Evolutionary conservation across 169 alveolate genomes (phyloP), one percentile per base, ranked within the genome.

Genomic region (Babesia bovis): DNA sequence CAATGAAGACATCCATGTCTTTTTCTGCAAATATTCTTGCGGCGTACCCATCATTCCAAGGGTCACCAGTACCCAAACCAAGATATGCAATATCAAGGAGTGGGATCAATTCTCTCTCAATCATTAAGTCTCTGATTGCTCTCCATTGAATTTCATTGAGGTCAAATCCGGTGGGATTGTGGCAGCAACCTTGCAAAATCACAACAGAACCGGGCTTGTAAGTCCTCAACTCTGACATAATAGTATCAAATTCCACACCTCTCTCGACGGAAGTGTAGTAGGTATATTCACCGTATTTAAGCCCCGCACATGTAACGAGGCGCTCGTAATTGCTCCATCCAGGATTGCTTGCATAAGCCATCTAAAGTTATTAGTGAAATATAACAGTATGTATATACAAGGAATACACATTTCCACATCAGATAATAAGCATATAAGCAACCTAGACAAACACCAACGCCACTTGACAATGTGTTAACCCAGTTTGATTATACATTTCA

Each of bases 101-200:
- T 15, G 84, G 82, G 9, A 81, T 81, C 28, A 81, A 74, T 17
- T 55, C 75, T 9, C 41, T 36, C 41, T 69, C 70, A 23, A 60
- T 25, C 17, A 70, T 21, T 23, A 81, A 42, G 26, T 81, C 84
- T 2, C 55, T 35, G 3, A 81, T 47, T 65, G 42, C 26, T 32
- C 10, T 7, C 88, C 88, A 81, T 45, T 81, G 70, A 19, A 59
- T 84, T 15, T 30, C 52, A 7, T 57, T 65, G 23, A 66, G 72
- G 67, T 81, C 88, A 42, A 81, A 70, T 6, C 88, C 88, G 36
- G 82, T 65, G 28, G 87, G 87, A 53, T 78, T 78, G 45, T 78
- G 87, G 58, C 78, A 67, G 67, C 57, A 57, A 10, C 53, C 72
- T 58, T 81, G 88, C 4, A 81, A 51, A 32, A 81, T 53, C 35